These are phyloP conservation scores for Plantago elongata DNA, from an alignment of 257 asterid genomes.

Conservation along the genomic window DNA sequence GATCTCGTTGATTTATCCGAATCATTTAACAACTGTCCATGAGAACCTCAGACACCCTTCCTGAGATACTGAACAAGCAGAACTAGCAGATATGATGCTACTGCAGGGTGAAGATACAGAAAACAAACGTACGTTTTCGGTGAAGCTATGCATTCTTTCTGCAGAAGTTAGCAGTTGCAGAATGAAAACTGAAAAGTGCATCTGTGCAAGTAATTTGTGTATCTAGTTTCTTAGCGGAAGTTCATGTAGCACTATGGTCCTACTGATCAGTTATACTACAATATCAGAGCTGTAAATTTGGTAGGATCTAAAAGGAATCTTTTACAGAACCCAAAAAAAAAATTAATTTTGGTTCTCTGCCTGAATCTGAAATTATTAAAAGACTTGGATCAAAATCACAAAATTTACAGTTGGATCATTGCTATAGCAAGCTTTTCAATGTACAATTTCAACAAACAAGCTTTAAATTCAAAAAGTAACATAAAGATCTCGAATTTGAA, in stretches of 20 bases:
- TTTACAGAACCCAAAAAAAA: no score
- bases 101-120: neutral
- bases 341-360: no score
- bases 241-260: neutral
- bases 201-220: neutral
- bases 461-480: neutral
- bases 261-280: neutral
- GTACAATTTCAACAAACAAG: constrained; percentile 27
- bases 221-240: neutral
- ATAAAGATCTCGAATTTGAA: constrained; percentile 24
- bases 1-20: neutral
- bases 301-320: no score
- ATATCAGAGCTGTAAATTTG: no score
- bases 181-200: no score
- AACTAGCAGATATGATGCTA: neutral
- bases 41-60: neutral
- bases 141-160: neutral
- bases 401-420: constrained; percentile 26
- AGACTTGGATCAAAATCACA: constrained; percentile 11
- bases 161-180: neutral
- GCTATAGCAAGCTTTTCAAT: constrained; percentile 1
- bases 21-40: neutral
- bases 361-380: neutral
- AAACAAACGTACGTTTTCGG: neutral
- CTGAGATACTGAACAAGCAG: neutral